Evolutionary conservation across 2,329 filamentous ascomycete species (phyloP), one percentile per base, ranked within the genome.

Genomic region (Venturia oleaginea): DNA sequence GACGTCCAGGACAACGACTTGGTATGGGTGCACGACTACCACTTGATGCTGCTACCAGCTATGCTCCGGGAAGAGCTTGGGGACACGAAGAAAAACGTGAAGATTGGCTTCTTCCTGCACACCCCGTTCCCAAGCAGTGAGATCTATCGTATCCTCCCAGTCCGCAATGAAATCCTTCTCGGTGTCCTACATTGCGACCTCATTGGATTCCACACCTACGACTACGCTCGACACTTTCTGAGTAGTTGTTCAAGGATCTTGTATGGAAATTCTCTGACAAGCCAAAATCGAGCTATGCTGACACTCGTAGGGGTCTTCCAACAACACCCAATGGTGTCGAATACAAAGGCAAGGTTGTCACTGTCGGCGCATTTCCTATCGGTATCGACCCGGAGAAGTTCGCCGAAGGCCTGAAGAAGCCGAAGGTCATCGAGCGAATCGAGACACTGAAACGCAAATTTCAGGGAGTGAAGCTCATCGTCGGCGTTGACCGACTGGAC

Each of bases 1-100:
- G 90, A 96, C 71, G 90, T 97, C 13, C 85, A 92, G 75, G 93
- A 97, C 74, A 92, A 92, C 64, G 94, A 99, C 76, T 79, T 97
- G 71, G 89, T 99, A 71, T 99, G 94, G 94, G 91, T 99, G 6
- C 94, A 99, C 76, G 94, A 99, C 77, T 99, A 97, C 78, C 94
- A 99, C 76, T 81, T 97, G 67, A 97, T 97, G 92, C 86, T 99
- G 24, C 84, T 99, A 40, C 94, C 94, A 38, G 86, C 93, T 72
- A 95, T 97, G 92, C 83, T 99, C 66, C 90, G 94, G 67, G 90
- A 96, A 72, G 91, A 95, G 76, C 87, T 97, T 65, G 90, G 89
- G 65, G 77, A 86, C 67, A 84, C 82, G 67, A 91, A 89, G 79
- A 91, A 92, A 79, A 95, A 97, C 69, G 87, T 97, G 77, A 96